Evolutionary conservation across 257 asterid genomes (phyloP).

Genomic region (Salvia rosmarinus): DNA sequence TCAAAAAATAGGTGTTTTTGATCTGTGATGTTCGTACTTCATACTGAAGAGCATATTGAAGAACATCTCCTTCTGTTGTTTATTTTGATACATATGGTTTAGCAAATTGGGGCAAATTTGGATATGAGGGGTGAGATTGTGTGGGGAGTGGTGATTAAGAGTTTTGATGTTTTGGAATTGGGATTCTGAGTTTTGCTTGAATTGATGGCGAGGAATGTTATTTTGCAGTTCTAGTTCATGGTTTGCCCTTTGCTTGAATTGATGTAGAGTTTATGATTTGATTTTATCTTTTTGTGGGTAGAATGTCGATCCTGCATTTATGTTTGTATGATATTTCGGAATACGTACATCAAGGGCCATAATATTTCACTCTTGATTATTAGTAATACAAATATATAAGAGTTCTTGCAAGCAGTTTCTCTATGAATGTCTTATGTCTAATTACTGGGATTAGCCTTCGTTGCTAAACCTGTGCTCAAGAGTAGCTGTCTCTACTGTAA

Average conservation of each 20-base stretch:
- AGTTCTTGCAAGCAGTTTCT: background rate
- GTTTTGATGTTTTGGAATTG: slow-evolving; percentile 18
- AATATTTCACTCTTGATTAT: background rate
- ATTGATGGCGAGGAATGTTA: slow-evolving; percentile 26
- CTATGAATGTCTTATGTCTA: background rate
- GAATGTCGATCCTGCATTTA: background rate
- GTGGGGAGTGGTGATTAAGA: background rate
- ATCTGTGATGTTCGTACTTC: slow-evolving; percentile 27
- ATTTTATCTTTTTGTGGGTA: background rate
- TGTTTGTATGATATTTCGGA: background rate
- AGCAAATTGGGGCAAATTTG: background rate
- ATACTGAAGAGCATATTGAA: too few relatives aligned
- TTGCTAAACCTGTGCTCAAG: background rate
- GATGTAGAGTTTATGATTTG: slow-evolving; percentile 4
- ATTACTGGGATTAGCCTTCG: background rate
- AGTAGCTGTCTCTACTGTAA: background rate
- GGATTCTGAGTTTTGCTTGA: slow-evolving; percentile 23
- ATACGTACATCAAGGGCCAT: background rate
- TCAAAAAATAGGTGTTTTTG: slow-evolving; percentile 15
- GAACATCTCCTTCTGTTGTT: slow-evolving; percentile 11
- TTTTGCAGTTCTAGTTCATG: background rate
- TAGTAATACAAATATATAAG: background rate
- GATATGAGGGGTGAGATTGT: background rate
- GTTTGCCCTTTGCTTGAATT: slow-evolving; percentile 9
- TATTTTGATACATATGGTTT: slow-evolving; percentile 17